Base-by-base conservation (phyloP, 768 basidiomycete genomes). In the Tylopilus cervinicoccineus region DNA sequence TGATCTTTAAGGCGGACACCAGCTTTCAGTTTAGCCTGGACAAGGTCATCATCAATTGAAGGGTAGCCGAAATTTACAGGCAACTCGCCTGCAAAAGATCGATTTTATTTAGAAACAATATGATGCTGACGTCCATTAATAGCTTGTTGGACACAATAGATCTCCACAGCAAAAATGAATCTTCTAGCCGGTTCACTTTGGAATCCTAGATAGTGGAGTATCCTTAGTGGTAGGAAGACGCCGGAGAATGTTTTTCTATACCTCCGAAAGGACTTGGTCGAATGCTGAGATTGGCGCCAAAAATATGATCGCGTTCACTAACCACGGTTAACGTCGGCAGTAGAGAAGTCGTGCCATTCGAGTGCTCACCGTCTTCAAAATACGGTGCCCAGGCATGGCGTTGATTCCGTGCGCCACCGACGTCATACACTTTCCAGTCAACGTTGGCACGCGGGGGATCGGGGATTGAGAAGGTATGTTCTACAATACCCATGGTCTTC, bases 361-460 rank as follows among this genome's bases (percentile, higher is more conserved):
- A 29, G 27, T 7, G 26, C 58, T 54, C 55, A 88, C 88, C 86
- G 63, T 89, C 84, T 57, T 90, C 85, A 54, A 93, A 92, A 67
- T 89, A 93, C 5, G 90, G 88, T 12, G 86, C 86, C 89, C 89
- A 93, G 1, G 88, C 87, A 52, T 86, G 83, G 45, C 90, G 80
- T 66, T 90, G 88, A 61, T 83, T 84, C 49, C 83, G 77, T 26
- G 88, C 77, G 19, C 88, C 89, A 47, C 89, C 89, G 14, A 92
- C 89, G 61, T 92, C 89, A 64, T 89, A 91, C 43, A 92, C 83
- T 52, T 81, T 83, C 89, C 89, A 92, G 56, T 83, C 77, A 3
- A 81, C 74, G 12, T 76, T 81, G 50, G 75, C 73, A 54, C 76
- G 76, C 42, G 71, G 76, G 26, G 80, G 77, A 24, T 76, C 73